Base-by-base conservation (phyloP, 345 rosid species). In the Eucalyptus victrix region DNA sequence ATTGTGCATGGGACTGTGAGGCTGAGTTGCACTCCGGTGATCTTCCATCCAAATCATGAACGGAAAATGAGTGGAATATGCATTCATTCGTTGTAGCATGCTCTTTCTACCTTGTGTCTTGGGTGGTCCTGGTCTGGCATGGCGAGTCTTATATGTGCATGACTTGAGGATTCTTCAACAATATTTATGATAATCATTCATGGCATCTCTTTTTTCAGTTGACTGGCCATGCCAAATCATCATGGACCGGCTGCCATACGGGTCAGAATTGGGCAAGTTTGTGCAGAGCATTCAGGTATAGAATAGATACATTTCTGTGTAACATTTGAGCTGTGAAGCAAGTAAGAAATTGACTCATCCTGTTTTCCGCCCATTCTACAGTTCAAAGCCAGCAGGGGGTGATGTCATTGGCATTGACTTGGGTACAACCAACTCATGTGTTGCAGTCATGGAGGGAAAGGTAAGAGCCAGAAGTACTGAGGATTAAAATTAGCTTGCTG, bases 361-460 rank as follows among this genome's bases (percentile, higher is more conserved):
- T 69, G 44, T 47, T 88, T 60, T 50, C 69, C 13, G 44, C 87
- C 86, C 26, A 86, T 2, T 32, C 18, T 88, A 53, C 90, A 98
- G 99, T 88, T 94, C 99, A 44, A 98, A 93, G 91, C 96, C 99
- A 49, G 95, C 94, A 16, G 99, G 98, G 8, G 95, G 91, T 81
- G 99, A 98, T 89, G 97, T 97, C 69, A 96, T 98, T 26, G 99
- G 99, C 89, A 96, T 98, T 89, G 99, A 98, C 89, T 92, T 98
- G 95, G 99, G 99, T 58, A 98, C 99, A 8, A 98, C 99, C 26
- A 98, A 97, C 90, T 98, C 99, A 3, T 98, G 99, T 90, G 99
- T 98, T 90, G 93, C 98, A n/a, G 95, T 97, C 88, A 98, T 98
- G 99, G 99, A 98, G 89, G 99, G 99, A 62, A 98, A 97, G 95